Evolutionary conservation across 768 basidiomycete species (phyloP), one percentile per base, ranked within the genome.

Genomic region (Lactifluus subvellereus): DNA sequence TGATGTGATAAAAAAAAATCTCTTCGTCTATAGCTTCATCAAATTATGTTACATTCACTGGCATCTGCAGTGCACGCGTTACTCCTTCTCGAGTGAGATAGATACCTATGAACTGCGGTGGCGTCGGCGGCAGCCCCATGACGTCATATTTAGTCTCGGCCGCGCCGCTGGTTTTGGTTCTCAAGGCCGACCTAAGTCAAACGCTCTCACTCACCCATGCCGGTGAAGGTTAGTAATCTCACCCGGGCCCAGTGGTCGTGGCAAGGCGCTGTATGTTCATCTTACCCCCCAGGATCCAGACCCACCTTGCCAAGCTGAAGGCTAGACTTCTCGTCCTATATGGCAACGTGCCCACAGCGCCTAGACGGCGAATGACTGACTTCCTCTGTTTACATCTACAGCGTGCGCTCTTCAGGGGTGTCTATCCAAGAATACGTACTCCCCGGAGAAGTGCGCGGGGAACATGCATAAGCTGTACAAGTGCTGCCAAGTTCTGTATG

Each of bases 391-490:
- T 50, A 54, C 45, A 33, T 65, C 35, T 35, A 32, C 67, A 89
- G 88, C 88, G 0, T 89, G 88, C 69, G 71, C 76, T 22, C 74
- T 89, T 3, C 88, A 89, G 49, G 60, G 74, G 1, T 90, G 88
- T 69, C 75, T 89, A 35, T 78, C 78, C 57, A 83, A 79, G 63
- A 80, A 89, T 71, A 86, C 84, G 0, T 89, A 87, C 68, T 68
- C 66, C 2, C 87, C 85, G 0, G 86, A 87, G 20, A 83, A 79
- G 64, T 90, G 88, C 68, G 75, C 84, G 48, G 69, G 73, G 9
- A 70, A 78, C 11, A 69, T 89, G 22, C 74, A 79, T 55, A 76
- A 73, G 27, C 77, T 90, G 18, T 89, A 89, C 69, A 60, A 69
- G 60, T 89, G 88, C 66, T 90, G 88, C 68, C 75, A 79, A 49